phyloP scores from a whole-genome alignment of 2,329 filamentous ascomycete species.

The Fusarium sublunatum region DNA sequence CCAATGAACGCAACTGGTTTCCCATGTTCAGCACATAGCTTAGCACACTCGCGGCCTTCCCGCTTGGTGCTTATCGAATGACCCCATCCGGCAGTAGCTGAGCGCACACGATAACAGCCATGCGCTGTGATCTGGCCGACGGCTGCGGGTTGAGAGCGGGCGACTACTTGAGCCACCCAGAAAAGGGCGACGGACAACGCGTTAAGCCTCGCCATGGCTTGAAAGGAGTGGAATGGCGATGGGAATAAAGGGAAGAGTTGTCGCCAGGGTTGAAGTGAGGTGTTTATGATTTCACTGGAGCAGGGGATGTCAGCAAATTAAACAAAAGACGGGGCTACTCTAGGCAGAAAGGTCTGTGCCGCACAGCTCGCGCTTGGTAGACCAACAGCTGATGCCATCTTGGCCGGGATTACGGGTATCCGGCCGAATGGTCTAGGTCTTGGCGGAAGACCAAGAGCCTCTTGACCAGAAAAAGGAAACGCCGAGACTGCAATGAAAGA shows the following conservation, averaged over 20 bases:
- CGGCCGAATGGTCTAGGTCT: neutral
- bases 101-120: slow-evolving; percentile 1
- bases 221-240: slow-evolving; percentile 1
- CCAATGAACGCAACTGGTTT: slow-evolving; percentile 2
- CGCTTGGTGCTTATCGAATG: neutral
- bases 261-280: slow-evolving; percentile 7
- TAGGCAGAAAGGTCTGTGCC: slow-evolving; percentile 1
- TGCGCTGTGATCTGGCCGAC: neutral
- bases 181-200: slow-evolving; percentile 4
- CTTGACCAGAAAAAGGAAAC: neutral
- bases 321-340: neutral
- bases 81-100: neutral
- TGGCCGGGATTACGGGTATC: slow-evolving; percentile 50
- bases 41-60: neutral
- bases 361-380: no score
- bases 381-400: neutral
- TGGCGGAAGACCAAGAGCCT: neutral
- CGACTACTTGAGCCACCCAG: slow-evolving; percentile 16
- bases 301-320: slow-evolving; percentile 1
- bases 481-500: neutral
- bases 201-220: slow-evolving; percentile 13
- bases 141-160: neutral
- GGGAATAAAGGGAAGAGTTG: neutral
- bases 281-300: slow-evolving; percentile 19
- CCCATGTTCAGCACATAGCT: neutral